These are phyloP conservation scores for Byssoonygena ceratinophila DNA, from an alignment of 2,329 filamentous ascomycete genomes.

Conservation along the genomic window DNA sequence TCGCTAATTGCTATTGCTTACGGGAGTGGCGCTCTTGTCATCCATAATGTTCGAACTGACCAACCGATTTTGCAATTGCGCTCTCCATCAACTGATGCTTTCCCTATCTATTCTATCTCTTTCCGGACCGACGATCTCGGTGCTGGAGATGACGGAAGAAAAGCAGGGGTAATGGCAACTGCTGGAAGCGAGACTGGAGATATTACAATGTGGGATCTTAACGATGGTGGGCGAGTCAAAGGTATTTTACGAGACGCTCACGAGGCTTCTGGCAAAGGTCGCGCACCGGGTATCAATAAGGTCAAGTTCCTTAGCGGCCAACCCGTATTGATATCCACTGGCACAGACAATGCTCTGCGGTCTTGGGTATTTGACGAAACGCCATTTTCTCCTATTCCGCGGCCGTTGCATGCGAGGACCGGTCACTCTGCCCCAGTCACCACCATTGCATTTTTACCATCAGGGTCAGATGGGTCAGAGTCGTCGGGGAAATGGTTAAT, in stretches of 20 bases:
- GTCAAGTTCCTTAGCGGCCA: slow-evolving; percentile 84
- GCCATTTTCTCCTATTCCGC: slow-evolving; percentile 76
- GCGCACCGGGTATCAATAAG: slow-evolving; percentile 66
- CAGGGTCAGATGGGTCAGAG: slow-evolving; percentile 80
- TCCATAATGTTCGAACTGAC: slow-evolving; percentile 74
- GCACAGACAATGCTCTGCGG: slow-evolving; percentile 84
- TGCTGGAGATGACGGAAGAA: slow-evolving; percentile 74
- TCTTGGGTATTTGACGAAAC: slow-evolving; percentile 95
- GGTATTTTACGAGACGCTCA: slow-evolving; percentile 82
- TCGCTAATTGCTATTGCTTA: slow-evolving; percentile 84
- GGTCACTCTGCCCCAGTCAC: slow-evolving; percentile 83
- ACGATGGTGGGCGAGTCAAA: slow-evolving; percentile 73
- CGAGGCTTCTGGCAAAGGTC: slow-evolving; percentile 47
- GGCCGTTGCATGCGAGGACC: slow-evolving; percentile 72
- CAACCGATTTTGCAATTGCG: slow-evolving; percentile 60
- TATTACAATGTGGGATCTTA: slow-evolving; percentile 92
- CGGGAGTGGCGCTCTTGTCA: slow-evolving; percentile 61
- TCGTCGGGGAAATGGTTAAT: slow-evolving; percentile 86
- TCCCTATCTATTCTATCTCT: slow-evolving; percentile 65
- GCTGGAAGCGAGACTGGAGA: slow-evolving; percentile 69
- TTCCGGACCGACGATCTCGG: slow-evolving; percentile 85
- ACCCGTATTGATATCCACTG: slow-evolving; percentile 79
- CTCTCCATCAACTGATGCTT: slow-evolving; percentile 50
- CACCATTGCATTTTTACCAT: slow-evolving; percentile 71
- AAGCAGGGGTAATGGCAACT: slow-evolving; percentile 89